phyloP scores from a whole-genome alignment of 1,284 basidiomycete species.

The Leccinum solheimii region DNA sequence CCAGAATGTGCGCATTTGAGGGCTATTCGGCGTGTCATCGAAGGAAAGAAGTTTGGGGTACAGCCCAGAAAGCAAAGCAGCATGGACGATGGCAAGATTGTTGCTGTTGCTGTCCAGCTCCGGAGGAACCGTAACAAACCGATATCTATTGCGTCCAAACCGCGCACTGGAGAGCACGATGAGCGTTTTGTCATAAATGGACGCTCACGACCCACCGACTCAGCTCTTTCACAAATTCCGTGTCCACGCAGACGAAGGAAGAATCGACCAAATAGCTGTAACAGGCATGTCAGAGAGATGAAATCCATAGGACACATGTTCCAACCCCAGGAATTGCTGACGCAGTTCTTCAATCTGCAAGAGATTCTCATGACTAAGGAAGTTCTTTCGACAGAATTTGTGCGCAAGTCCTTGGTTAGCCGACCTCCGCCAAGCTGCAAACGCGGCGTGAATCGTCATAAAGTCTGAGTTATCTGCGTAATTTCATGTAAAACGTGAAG shows the following conservation, averaged over 20 bases:
- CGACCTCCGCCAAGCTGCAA: slow-evolving; percentile 84
- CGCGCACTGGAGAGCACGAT: slow-evolving; percentile 53
- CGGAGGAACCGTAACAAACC: slow-evolving; percentile 76
- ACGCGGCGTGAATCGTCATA: slow-evolving; percentile 90
- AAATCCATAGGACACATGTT: neutral
- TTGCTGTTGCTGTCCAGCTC: slow-evolving; percentile 72
- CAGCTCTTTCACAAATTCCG: slow-evolving; percentile 68
- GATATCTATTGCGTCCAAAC: slow-evolving; percentile 72
- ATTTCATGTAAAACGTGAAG: neutral
- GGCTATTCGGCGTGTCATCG: slow-evolving; percentile 50
- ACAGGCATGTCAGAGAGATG: slow-evolving; percentile 7
- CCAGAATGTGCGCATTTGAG: slow-evolving; percentile 79
- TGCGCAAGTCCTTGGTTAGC: slow-evolving; percentile 61
- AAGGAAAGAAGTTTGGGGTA: slow-evolving; percentile 89
- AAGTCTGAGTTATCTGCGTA: slow-evolving; percentile 91
- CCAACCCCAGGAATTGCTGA: slow-evolving; percentile 86
- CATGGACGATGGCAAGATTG: slow-evolving; percentile 70
- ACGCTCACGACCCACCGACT: slow-evolving; percentile 49
- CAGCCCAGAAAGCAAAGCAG: slow-evolving; percentile 83
- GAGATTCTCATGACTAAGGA: slow-evolving; percentile 89
- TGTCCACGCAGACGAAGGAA: slow-evolving; percentile 76
- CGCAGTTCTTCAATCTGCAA: slow-evolving; percentile 97
- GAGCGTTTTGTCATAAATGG: neutral
- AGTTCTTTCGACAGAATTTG: slow-evolving; percentile 84
- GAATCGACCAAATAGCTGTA: slow-evolving; percentile 83